These are phyloP conservation scores for Nakaseomyces glabratus DNA, from an alignment of 1,139 yeast genomes.

Conservation along the genomic window DNA sequence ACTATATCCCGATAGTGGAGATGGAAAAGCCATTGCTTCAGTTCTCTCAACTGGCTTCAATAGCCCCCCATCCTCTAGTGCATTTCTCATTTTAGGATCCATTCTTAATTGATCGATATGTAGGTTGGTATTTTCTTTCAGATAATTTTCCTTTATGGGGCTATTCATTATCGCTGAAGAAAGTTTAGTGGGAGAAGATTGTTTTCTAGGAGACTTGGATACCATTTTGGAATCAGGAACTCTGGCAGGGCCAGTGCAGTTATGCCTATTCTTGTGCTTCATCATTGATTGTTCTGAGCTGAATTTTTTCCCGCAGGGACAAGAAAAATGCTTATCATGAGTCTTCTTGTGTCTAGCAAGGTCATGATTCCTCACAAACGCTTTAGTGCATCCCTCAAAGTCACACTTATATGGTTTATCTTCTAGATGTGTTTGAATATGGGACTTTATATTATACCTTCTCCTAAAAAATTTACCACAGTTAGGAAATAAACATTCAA, in stretches of 20 bases:
- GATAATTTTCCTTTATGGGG: conserved; percentile 6
- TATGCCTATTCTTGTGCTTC: conserved; percentile 69
- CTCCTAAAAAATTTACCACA: conserved; percentile 83
- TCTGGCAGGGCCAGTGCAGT: conserved; percentile 37
- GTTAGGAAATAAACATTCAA: conserved; percentile 62
- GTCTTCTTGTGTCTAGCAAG: conserved; percentile 82
- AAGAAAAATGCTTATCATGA: conserved; percentile 66
- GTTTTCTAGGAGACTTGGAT: neutral
- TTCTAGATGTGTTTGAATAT: conserved; percentile 89
- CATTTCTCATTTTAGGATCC: conserved; percentile 19
- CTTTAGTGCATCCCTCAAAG: conserved; percentile 51
- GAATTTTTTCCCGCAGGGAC: conserved; percentile 88
- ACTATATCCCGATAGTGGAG: conserved; percentile 2
- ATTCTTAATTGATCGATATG: conserved; percentile 12
- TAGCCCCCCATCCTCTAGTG: conserved; percentile 13
- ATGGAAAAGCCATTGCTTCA: neutral
- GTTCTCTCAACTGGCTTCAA: conserved; percentile 1
- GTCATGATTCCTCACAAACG: conserved; percentile 84
- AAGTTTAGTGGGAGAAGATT: neutral
- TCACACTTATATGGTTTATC: conserved; percentile 79
- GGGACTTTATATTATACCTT: conserved; percentile 86
- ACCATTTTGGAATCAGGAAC: conserved; percentile 3
- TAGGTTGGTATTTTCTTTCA: conserved; percentile 1
- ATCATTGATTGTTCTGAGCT: conserved; percentile 81
- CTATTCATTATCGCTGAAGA: conserved; percentile 1